Conservation (phyloP, 371 early-diverging fungal species). For the Basidiobolus heterosporus region DNA sequence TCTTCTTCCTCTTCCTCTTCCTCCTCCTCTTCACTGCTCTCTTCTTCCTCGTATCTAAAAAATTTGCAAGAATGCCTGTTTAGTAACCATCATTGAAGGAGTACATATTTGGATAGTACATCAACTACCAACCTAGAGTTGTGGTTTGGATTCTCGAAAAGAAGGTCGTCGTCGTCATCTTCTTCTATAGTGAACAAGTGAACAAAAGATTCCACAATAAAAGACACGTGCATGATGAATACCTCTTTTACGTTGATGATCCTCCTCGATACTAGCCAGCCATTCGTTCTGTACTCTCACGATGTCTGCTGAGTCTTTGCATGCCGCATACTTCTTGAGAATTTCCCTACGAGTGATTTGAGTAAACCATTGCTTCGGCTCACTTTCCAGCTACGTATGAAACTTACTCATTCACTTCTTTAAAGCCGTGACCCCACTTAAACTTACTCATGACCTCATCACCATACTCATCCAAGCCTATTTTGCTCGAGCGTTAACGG, state of each 20-base stretch:
- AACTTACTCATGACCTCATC: conserved; percentile 79
- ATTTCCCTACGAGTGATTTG: conserved; percentile 28
- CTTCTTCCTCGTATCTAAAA: conserved; percentile 1
- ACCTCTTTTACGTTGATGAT: conserved; percentile 13
- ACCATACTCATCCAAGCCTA: conserved; percentile 64
- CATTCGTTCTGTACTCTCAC: conserved; percentile 70
- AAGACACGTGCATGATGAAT: conserved; percentile 4
- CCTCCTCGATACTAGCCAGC: conserved; percentile 39
- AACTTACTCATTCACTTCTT: conserved; percentile 49
- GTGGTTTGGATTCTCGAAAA: conserved; percentile 32
- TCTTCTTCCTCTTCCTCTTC: conserved; percentile 1
- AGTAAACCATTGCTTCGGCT: neutral
- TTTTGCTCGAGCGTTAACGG: too few relatives aligned
- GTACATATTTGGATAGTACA: conserved; percentile 10
- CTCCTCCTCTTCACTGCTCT: neutral
- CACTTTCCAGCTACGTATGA: neutral
- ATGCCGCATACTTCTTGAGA: conserved; percentile 62
- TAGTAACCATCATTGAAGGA: conserved; percentile 10
- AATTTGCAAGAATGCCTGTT: conserved; percentile 2
- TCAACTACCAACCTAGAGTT: conserved; percentile 10
- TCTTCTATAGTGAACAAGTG: neutral
- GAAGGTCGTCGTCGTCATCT: conserved; percentile 26
- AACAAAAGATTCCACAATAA: neutral
- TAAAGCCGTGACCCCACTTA: conserved; percentile 94
- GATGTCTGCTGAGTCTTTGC: conserved; percentile 71